phyloP scores from a whole-genome alignment of 2,329 filamentous ascomycete species.

The Septoria petroselini region DNA sequence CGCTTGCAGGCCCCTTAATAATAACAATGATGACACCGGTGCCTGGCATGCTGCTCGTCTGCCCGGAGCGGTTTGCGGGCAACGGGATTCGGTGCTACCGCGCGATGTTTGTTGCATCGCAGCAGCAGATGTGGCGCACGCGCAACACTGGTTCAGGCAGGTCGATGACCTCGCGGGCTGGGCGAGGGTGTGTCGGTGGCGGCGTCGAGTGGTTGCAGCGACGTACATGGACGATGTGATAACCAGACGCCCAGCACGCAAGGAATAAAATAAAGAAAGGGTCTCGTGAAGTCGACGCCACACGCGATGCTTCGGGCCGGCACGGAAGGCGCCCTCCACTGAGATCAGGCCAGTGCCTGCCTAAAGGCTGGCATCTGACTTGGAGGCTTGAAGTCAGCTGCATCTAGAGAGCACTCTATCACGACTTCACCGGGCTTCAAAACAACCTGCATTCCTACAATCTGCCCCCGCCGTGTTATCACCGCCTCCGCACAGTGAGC shows the following conservation, averaged over 20 bases:
- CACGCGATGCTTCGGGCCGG: not conserved
- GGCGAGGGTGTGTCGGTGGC: not conserved
- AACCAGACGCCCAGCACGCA: not conserved
- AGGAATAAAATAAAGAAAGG: not conserved
- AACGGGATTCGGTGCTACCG: slow-evolving; percentile 4
- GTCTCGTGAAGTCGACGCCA: too few species aligned
- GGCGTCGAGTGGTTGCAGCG: not conserved
- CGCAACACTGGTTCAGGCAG: not conserved
- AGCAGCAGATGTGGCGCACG: too few species aligned
- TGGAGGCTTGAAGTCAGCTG: too few species aligned
- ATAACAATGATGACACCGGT: too few species aligned
- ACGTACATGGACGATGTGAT: not conserved
- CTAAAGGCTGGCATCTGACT: not conserved
- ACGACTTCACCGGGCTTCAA: not conserved
- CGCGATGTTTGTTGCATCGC: not conserved
- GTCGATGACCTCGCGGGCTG: not conserved
- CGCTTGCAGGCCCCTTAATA: slow-evolving; percentile 20
- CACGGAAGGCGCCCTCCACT: slow-evolving; percentile 1
- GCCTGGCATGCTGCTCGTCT: slow-evolving; percentile 6
- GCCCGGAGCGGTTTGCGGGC: slow-evolving; percentile 4
- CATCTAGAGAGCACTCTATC: not conserved
- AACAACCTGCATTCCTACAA: slow-evolving; percentile 1
- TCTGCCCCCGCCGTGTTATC: not conserved
- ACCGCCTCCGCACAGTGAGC: slow-evolving; percentile 3
- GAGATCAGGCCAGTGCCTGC: not conserved